phyloP scores from a whole-genome alignment of 805 yeast species.

The Teunomyces gatunensis region DNA sequence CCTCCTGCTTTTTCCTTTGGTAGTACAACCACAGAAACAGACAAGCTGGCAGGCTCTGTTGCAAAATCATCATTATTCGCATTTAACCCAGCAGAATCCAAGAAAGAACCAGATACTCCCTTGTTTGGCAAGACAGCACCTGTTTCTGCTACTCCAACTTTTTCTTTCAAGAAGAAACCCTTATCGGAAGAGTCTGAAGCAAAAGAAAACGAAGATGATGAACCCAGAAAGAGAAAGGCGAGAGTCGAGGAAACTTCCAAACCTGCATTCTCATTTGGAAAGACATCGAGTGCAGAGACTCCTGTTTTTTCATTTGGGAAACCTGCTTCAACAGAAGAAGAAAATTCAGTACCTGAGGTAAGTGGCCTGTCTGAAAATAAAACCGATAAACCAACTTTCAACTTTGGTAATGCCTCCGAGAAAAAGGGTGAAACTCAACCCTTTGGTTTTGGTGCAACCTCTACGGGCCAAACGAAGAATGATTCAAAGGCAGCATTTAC shows the following conservation, averaged over 20 bases:
- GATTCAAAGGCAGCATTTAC: conserved; percentile 9
- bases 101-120: not conserved
- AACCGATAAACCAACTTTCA: conserved; percentile 1
- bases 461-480: not conserved
- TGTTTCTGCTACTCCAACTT: not conserved
- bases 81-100: not conserved
- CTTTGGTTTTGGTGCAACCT: not conserved
- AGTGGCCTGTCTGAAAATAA: not conserved
- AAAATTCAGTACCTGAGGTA: not conserved
- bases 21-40: not conserved
- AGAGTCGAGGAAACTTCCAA: conserved; percentile 1
- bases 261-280: conserved; percentile 18
- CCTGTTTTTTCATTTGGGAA: conserved; percentile 17
- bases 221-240: not conserved
- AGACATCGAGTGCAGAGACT: not conserved
- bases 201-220: not conserved
- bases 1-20: conserved; percentile 16
- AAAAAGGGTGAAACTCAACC: not conserved
- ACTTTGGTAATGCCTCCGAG: conserved; percentile 6
- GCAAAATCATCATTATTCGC: not conserved
- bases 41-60: not conserved
- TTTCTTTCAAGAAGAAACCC: not conserved
- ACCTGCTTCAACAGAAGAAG: conserved; percentile 2
- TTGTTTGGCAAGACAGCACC: not conserved
- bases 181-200: not conserved